Evolutionary conservation across 306 rosid genomes (phyloP).

Genomic region (Quercus gilva): DNA sequence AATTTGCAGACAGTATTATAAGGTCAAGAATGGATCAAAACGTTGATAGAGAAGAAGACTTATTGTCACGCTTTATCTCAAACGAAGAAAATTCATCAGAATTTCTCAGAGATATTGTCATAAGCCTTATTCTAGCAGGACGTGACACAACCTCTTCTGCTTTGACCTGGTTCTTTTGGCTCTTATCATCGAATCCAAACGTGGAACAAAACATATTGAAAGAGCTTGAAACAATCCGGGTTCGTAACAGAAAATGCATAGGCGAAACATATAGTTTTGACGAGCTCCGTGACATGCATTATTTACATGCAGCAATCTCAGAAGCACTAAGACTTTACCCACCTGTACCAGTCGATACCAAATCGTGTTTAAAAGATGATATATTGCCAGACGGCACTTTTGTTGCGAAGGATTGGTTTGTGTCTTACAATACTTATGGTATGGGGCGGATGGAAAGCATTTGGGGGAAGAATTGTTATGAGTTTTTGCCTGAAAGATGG

Average conservation of each 20-base stretch:
- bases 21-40: constrained; percentile 39
- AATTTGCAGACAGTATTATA: constrained; percentile 49
- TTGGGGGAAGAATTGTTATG: constrained; percentile 56
- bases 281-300: constrained; percentile 64
- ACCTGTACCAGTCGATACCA: constrained; percentile 58
- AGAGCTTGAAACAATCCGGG: constrained; percentile 38
- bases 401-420: constrained; percentile 45
- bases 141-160: constrained; percentile 74
- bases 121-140: too few species aligned
- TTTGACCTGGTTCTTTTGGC: constrained; percentile 74
- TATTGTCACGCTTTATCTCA: constrained; percentile 60
- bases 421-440: constrained; percentile 57
- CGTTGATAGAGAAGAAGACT: constrained; percentile 18
- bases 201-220: constrained; percentile 1
- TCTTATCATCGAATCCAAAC: constrained; percentile 35
- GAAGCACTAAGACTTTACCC: constrained; percentile 70
- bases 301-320: background rate
- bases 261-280: constrained; percentile 39
- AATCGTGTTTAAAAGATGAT: constrained; percentile 41
- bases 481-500: too few species aligned
- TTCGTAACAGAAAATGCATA: background rate
- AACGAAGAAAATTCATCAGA: too few species aligned
- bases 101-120: too few species aligned
- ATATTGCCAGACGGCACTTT: constrained; percentile 62
- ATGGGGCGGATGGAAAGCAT: constrained; percentile 81